Percentiles rank a stretch among this genome's conserved stretches.
phyloP scores from a whole-genome alignment of 768 basidiomycete genomes.

The Amanita rubescens region DNA sequence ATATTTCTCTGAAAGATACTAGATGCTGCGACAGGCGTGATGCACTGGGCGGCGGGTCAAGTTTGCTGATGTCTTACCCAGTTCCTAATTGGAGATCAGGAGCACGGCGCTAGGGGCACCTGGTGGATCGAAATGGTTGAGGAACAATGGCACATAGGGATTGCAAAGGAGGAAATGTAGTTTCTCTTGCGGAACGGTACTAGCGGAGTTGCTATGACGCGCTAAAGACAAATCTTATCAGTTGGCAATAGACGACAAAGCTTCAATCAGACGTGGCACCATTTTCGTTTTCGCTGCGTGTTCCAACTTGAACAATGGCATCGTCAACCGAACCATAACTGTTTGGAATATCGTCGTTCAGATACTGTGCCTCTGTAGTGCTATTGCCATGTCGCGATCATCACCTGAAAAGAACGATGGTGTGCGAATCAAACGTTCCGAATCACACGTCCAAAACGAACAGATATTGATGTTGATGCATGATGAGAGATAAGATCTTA shows the following conservation, averaged over 20 bases:
- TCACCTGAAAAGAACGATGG: no score
- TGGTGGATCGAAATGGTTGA: constrained; percentile 12
- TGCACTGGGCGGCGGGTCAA: not conserved
- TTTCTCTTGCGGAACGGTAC: not conserved
- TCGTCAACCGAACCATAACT: not conserved
- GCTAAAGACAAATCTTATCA: not conserved
- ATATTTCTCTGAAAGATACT: no score
- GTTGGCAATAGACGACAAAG: not conserved
- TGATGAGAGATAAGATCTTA: not conserved
- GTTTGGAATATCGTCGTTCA: not conserved
- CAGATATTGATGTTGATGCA: no score
- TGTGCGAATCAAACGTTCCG: no score
- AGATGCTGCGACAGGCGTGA: no score
- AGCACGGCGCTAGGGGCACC: constrained; percentile 49
- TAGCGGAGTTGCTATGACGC: not conserved
- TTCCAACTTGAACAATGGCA: no score
- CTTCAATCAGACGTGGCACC: not conserved
- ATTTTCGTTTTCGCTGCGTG: not conserved
- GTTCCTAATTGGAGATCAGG: constrained; percentile 73
- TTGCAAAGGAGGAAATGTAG: not conserved
- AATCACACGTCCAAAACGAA: no score
- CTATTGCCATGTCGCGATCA: no score
- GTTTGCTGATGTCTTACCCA: constrained; percentile 42
- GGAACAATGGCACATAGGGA: not conserved
- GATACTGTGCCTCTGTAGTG: not conserved